Percentiles rank a stretch among this genome's conserved stretches.
Evolutionary conservation across 352 stramenopile genomes (phyloP).

Genomic region (Phytophthora niederhauseri): DNA sequence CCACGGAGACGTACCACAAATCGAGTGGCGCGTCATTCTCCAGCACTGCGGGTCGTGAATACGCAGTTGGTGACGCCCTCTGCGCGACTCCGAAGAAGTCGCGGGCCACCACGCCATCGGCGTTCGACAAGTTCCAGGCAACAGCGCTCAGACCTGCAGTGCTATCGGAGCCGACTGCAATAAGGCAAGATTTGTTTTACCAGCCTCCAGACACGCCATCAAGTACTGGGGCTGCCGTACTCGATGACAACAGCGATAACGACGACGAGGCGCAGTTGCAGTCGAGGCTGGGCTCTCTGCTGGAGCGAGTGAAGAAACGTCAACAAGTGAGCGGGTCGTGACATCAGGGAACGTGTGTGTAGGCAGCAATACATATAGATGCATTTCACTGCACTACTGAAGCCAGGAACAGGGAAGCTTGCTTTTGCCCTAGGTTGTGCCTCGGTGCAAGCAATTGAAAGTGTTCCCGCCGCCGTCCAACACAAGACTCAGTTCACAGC

Average conservation of each 20-base stretch:
- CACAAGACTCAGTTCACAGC: too few species aligned
- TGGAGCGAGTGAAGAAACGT: constrained; percentile 45
- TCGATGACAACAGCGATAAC: constrained; percentile 10
- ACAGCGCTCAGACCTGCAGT: neutral
- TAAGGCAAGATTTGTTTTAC: constrained; percentile 3
- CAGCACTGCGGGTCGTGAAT: constrained; percentile 9
- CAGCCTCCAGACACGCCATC: constrained; percentile 13
- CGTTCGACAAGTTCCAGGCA: constrained; percentile 3
- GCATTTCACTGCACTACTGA: too few species aligned
- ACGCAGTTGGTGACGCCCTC: constrained; percentile 7
- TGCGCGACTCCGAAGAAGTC: constrained; percentile 5
- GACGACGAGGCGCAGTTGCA: constrained; percentile 35
- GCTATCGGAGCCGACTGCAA: constrained; percentile 11
- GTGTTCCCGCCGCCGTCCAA: too few species aligned
- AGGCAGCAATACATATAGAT: too few species aligned
- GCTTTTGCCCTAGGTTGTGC: too few species aligned
- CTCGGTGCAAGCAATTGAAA: too few species aligned
- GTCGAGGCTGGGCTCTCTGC: constrained; percentile 38
- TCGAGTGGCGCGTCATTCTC: constrained; percentile 13
- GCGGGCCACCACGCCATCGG: neutral
- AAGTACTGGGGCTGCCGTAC: constrained; percentile 23
- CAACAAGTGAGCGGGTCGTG: constrained; percentile 22
- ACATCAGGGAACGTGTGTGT: neutral
- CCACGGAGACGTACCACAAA: constrained; percentile 53
- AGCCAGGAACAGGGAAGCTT: too few species aligned